A percentile compares a stretch with the other conserved stretches of the same genome.
Conservation (phyloP, 148 eudicot genomes). For the Polygonum aviculare region DNA sequence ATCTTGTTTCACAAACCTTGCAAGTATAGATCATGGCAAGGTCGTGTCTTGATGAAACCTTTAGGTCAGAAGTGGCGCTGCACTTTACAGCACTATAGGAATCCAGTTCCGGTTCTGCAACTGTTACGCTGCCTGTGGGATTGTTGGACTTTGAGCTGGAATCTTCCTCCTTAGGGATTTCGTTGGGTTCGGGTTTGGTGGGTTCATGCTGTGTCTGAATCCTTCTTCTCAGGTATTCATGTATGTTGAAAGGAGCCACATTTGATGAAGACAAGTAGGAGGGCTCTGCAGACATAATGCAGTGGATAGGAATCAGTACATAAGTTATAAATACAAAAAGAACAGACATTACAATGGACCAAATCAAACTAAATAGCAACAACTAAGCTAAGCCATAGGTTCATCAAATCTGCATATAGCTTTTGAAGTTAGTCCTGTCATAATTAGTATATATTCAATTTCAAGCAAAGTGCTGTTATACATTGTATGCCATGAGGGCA, state of each 20-base stretch:
- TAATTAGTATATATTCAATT: not conserved
- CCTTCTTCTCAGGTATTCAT: constrained; percentile 20
- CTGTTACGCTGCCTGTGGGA: constrained; percentile 7
- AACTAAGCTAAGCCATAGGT: not conserved
- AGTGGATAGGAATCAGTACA: not conserved
- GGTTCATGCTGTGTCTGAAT: constrained; percentile 29
- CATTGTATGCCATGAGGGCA: not conserved
- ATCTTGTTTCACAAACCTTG: constrained; percentile 75
- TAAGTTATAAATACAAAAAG: not conserved
- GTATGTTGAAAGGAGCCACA: not conserved
- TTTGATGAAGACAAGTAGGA: not conserved
- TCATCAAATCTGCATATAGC: not conserved
- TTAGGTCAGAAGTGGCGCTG: constrained; percentile 38
- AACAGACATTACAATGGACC: not conserved
- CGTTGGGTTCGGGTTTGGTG: constrained; percentile 13
- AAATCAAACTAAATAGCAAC: not conserved
- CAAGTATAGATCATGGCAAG: constrained; percentile 84
- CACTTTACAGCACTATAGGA: constrained; percentile 16
- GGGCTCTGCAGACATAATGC: not conserved
- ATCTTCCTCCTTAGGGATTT: constrained; percentile 17
- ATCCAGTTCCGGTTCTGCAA: constrained; percentile 14
- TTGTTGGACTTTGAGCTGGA: constrained; percentile 11
- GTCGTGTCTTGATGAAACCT: constrained; percentile 63
- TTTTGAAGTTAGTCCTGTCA: not conserved
- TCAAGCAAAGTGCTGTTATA: not conserved